A percentile compares a stretch with the other conserved stretches of the same genome.
Conservation (phyloP, 768 basidiomycete species). For the Tulasnella sp. region DNA sequence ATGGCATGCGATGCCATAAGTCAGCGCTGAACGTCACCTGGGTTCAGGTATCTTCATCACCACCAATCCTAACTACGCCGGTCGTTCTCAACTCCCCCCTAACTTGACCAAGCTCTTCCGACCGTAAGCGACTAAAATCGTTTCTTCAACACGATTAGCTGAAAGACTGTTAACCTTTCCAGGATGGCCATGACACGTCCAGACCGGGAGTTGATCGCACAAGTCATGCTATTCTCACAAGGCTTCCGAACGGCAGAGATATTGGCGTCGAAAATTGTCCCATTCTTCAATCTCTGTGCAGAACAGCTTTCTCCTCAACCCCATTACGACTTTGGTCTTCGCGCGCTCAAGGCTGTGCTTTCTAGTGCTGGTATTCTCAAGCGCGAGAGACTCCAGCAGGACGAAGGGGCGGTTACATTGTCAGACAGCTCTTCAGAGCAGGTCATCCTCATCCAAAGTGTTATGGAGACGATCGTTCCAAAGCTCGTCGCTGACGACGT, state of each 20-base stretch:
- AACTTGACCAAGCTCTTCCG: constrained; percentile 88
- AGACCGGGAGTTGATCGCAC: constrained; percentile 95
- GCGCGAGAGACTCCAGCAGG: constrained; percentile 61
- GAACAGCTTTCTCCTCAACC: constrained; percentile 95
- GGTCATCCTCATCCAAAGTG: constrained; percentile 95
- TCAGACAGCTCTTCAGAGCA: constrained; percentile 78
- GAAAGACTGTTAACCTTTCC: constrained; percentile 13
- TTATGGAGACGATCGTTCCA: constrained; percentile 96
- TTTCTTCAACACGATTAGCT: background rate
- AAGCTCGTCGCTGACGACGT: constrained; percentile 98
- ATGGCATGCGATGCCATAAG: too few species aligned
- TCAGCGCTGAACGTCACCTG: too few species aligned
- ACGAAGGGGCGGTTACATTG: constrained; percentile 28
- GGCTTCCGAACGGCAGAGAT: constrained; percentile 97
- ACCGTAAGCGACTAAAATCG: constrained; percentile 58
- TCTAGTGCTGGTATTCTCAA: constrained; percentile 97
- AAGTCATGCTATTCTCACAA: constrained; percentile 99
- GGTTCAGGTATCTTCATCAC: constrained; percentile 88
- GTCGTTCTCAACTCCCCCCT: constrained; percentile 81
- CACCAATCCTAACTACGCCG: constrained; percentile 97
- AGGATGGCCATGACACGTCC: constrained; percentile 99
- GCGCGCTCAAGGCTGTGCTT: constrained; percentile 92
- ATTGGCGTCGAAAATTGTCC: constrained; percentile 96
- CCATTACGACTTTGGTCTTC: constrained; percentile 97
- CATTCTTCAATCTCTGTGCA: constrained; percentile 97